These are phyloP conservation scores for Litchi chinensis DNA, from an alignment of 345 rosid species.

Conservation along the genomic window DNA sequence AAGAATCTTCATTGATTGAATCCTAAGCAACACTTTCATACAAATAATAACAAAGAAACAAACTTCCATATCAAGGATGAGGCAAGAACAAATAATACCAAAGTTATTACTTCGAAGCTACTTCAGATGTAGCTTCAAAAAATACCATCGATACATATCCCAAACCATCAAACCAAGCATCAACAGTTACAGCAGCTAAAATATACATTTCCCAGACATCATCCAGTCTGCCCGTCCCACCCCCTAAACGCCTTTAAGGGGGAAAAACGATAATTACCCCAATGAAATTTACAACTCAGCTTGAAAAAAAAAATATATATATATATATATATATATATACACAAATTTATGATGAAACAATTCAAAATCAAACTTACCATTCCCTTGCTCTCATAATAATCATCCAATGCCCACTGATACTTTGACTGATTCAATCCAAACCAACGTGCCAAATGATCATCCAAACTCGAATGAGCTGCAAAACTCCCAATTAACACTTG, in stretches of 20 bases:
- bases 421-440: slow-evolving; percentile 96
- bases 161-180: slow-evolving; percentile 23
- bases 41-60: background rate
- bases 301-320: background rate
- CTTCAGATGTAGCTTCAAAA: slow-evolving; percentile 23
- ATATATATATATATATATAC: too few species aligned
- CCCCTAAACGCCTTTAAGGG: background rate
- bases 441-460: slow-evolving; percentile 98
- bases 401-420: slow-evolving; percentile 98
- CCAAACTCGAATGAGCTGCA: slow-evolving; percentile 95
- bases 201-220: background rate
- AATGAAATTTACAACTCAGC: background rate
- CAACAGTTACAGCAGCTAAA: slow-evolving; percentile 2
- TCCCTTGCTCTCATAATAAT: slow-evolving; percentile 84
- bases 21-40: background rate
- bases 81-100: background rate
- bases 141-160: background rate
- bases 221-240: background rate
- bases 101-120: slow-evolving; percentile 35
- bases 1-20: background rate
- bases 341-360: background rate
- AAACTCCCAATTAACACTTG: background rate
- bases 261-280: background rate
- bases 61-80: background rate
- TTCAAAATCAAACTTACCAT: slow-evolving; percentile 51